Base-by-base conservation (phyloP, 192 early-diverging fungal species). In the Coemansia furcata region DNA sequence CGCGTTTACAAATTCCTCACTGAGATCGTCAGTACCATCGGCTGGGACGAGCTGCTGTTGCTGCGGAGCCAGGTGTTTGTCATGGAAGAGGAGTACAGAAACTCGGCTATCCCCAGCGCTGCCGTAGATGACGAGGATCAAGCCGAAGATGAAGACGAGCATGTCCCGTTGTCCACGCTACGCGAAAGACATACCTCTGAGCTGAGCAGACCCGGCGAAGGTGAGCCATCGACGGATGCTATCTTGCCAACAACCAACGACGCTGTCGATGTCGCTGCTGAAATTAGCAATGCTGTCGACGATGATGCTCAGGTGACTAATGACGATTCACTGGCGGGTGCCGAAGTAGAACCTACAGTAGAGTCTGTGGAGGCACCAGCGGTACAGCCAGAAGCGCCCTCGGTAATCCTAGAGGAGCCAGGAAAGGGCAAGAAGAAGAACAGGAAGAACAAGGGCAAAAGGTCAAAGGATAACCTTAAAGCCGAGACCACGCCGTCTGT, bases 11-110 rank as follows among this genome's bases (percentile, higher is more conserved):
- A 74, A 38, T 80, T 96, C 12, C 79, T 99, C 66, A 89, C 95
- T 33, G 79, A 80, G 38, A 87, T 99, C 17, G 91, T 92, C 21
- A 76, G 86, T 43, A 88, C 90, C 36, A 89, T 94, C 66, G 98
- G 98, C 14, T 99, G 98, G 98, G 96, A 99, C 63, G 94, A 97
- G 70, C 80, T 99, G 49, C 86, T 99, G 50, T 82, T 85, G 57
- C 89, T 89, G 50, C 87, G 96, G 66, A 95, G 94, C 17, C 72
- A 79, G 47, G 96, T 95, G 9, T 99, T 99, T 85, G 96, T 99
- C 6, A 99, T 99, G 98, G 98, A 99, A 54, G 98, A 98, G 65
- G 98, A 99, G 74, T 99, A 99, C 71, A 78, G 89, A 78, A 69
- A 85, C 85, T 74, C 75, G 4, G 66, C 62, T 4, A 46, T 57